phyloP scores from a whole-genome alignment of 1,284 basidiomycete genomes.

The Rhodotorula mucilaginosa region DNA sequence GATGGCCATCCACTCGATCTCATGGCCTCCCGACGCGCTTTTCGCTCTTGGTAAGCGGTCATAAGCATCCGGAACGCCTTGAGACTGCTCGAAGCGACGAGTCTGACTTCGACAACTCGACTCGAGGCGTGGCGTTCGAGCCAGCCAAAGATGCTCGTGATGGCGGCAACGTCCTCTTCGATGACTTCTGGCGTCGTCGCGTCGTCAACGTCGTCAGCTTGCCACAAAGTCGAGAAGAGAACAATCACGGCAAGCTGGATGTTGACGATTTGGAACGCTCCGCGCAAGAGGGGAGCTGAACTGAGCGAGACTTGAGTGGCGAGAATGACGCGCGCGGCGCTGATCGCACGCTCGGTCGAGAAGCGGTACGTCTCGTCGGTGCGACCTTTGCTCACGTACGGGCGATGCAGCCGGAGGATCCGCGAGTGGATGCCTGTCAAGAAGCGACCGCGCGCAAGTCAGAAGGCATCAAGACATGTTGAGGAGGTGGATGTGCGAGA shows the following conservation, averaged over 20 bases:
- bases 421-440: slow-evolving; percentile 32
- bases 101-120: slow-evolving; percentile 10
- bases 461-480: background rate
- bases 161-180: slow-evolving; percentile 14
- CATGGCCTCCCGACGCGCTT: slow-evolving; percentile 5
- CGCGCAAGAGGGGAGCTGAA: slow-evolving; percentile 29
- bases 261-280: slow-evolving; percentile 22
- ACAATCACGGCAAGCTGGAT: slow-evolving; percentile 21
- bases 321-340: slow-evolving; percentile 16
- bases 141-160: slow-evolving; percentile 14
- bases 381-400: slow-evolving; percentile 35
- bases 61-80: slow-evolving; percentile 15
- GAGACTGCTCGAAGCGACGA: slow-evolving; percentile 22
- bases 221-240: slow-evolving; percentile 27
- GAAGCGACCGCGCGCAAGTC: background rate
- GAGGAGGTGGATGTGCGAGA: background rate
- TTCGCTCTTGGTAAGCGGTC: slow-evolving; percentile 12
- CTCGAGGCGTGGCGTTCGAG: slow-evolving; percentile 8
- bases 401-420: slow-evolving; percentile 41
- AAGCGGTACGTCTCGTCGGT: slow-evolving; percentile 10
- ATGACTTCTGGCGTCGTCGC: background rate
- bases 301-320: slow-evolving; percentile 19
- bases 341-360: slow-evolving; percentile 23
- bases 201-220: background rate
- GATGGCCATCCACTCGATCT: slow-evolving; percentile 3